Evolutionary conservation across 1,139 yeast genomes (phyloP), one percentile per base, ranked within the genome.

Genomic region (Kurtzmaniella quercitrusa): DNA sequence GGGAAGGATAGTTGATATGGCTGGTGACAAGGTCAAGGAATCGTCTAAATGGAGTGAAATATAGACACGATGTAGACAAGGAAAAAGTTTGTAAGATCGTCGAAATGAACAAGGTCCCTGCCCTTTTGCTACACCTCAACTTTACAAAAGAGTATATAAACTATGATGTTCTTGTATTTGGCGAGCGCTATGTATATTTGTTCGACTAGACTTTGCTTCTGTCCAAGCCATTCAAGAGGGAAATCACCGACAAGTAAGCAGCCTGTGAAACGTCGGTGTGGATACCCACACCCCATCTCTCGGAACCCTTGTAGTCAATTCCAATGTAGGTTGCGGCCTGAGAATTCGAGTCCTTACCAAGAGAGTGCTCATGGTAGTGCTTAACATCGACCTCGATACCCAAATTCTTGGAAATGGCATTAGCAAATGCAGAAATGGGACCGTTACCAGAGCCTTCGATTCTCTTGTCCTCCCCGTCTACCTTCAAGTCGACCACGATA

Each of bases 241-340:
- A 82, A 38, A 90, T 66, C 46, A 91, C 75, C 15, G 97, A 87
- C 55, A 81, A 77, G 67, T 88, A 80, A 14, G 95, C 84, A 39
- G 98, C 95, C 58, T 85, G 89, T 27, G 95, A 84, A 37, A 90
- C 96, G 74, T 93, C 98, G 62, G 85, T 89, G 60, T 90, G 82
- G 48, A 91, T 82, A 58, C 97, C 98, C 45, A 89, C 90, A 66
- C 98, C 98, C 97, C 98, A 91, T 60, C 81, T 78, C 46, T 69
- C 61, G 42, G 73, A 70, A 49, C 75, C 73, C 43, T 74, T 73
- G 58, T 77, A 75, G 40, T 74, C 66, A 40, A 83, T 70, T 60
- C 84, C 89, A 52, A 90, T 83, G 63, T 85, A 93, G 17, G 97
- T 83, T 21, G 94, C 98, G 49, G 98, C 98, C 62, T 85, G 81